Percentiles rank a stretch among this genome's conserved stretches.
Evolutionary conservation across 2,329 filamentous ascomycete genomes (phyloP).

Genomic region (Hypoxylon sp.): DNA sequence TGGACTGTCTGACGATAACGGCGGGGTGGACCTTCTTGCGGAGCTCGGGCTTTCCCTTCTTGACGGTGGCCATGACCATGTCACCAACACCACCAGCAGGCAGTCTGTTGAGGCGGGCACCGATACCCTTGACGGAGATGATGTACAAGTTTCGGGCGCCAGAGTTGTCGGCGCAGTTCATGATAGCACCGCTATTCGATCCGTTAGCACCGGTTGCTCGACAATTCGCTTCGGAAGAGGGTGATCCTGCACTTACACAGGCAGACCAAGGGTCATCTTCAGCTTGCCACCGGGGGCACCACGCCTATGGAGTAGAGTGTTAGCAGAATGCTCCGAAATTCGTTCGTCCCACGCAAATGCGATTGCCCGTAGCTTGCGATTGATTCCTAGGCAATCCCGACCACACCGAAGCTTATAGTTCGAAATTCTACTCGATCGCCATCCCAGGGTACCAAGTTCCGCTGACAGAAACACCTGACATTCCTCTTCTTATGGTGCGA

Average conservation of each 20-base stretch:
- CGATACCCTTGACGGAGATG: conserved; percentile 99
- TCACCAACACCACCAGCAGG: conserved; percentile 98
- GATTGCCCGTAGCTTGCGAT: conserved; percentile 10
- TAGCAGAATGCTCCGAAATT: conserved; percentile 30
- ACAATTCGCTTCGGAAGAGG: conserved; percentile 13
- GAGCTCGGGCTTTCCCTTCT: conserved; percentile 99
- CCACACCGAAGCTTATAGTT: conserved; percentile 17
- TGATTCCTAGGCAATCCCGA: conserved; percentile 16
- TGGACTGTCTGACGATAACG: conserved; percentile 98
- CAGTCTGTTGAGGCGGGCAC: conserved; percentile 96
- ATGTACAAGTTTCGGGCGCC: conserved; percentile 99
- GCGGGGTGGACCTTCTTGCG: conserved; percentile 99
- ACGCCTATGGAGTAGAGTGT: conserved; percentile 66
- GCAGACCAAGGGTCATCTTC: conserved; percentile 99
- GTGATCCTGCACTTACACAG: conserved; percentile 81
- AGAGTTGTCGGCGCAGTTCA: conserved; percentile 99
- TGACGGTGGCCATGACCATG: conserved; percentile 99
- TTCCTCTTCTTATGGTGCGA: conserved; percentile 9
- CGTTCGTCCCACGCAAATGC: conserved; percentile 4
- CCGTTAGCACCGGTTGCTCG: conserved; percentile 38
- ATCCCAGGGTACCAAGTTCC: not conserved
- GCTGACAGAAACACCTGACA: not conserved
- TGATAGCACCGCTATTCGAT: conserved; percentile 88
- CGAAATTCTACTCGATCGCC: not conserved
- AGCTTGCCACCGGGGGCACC: conserved; percentile 99